Evolutionary conservation across 148 eudicot species (phyloP).

Genomic region (Silene conica): DNA sequence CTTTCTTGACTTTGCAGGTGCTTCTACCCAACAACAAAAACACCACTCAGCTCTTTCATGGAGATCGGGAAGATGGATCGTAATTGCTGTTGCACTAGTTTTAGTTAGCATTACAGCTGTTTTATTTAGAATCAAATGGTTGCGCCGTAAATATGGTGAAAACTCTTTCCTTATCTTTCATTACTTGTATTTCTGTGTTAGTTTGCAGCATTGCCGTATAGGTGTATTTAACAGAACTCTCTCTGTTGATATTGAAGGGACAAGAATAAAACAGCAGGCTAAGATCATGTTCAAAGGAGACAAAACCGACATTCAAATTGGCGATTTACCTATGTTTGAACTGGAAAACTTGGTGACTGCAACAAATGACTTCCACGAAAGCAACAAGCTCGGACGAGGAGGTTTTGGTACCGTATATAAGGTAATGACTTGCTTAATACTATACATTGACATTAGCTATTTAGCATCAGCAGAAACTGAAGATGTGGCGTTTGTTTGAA

Average conservation of each 20-base stretch:
- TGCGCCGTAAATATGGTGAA: constrained; percentile 14
- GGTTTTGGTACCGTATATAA: constrained; percentile 48
- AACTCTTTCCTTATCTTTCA: background rate
- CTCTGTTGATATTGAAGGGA: background rate
- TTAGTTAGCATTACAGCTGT: background rate
- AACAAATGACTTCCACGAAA: constrained; percentile 28
- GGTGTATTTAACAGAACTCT: background rate
- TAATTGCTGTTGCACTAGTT: background rate
- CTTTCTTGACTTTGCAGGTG: background rate
- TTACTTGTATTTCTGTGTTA: no score
- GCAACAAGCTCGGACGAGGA: constrained; percentile 45
- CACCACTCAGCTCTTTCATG: background rate
- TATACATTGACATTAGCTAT: background rate
- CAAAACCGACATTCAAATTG: background rate
- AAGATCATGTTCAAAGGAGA: background rate
- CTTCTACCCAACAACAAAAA: constrained; percentile 6
- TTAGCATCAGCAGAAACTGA: background rate
- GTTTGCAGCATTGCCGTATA: background rate
- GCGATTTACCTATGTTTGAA: constrained; percentile 32
- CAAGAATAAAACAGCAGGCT: background rate
- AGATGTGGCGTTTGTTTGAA: background rate
- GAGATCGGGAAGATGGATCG: constrained; percentile 1
- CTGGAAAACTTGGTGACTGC: constrained; percentile 26
- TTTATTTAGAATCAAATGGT: constrained; percentile 6
- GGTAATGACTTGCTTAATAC: constrained; percentile 16